Evolutionary conservation across 2,329 filamentous ascomycete species (phyloP), one percentile per base, ranked within the genome.

Genomic region (Pyrenochaeta sp.): DNA sequence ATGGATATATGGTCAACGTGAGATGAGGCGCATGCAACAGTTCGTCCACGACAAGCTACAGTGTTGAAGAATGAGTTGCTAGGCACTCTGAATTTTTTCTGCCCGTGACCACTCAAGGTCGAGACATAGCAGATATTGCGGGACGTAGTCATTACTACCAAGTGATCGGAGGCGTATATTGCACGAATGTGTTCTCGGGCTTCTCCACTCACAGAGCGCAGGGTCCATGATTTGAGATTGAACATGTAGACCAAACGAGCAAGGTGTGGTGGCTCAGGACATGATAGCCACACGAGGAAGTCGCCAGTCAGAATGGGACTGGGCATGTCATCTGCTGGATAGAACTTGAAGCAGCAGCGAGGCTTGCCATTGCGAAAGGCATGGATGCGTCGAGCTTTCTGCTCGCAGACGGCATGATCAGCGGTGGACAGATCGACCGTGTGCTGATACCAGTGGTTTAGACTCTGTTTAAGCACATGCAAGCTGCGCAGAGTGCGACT

Each of bases 391-490:
- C 60, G 53, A 14, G 72, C 69, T 55, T 61, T 67, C 33, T 33
- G 54, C 12, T 40, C 18, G 40, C 56, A 69, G 5, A 58, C 23
- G 29, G 50, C 51, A 31, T 64, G 58, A 11, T 66, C 57, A 21
- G 56, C 55, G 15, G 45, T 43, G 40, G 59, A 49, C 12, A 64
- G 45, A 4, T 49, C 18, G 7, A 56, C 23, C 10, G 60, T 59
- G 20, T 54, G 59, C 35, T 58, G 48, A 41, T 66, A 68, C 70
- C 71, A 75, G 15, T 32, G 37, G 6, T 45, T 30, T 17, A 74
- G 58, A 7, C 45, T 45, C 20, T 37, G 42, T 17, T 63, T 65
- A 23, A 70, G 51, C 6, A 75, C 51, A 21, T 57, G 37, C 3
- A 57, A 45, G 47, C 71, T 69, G 17, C 58, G 69, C 10, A 78